A percentile compares a stretch with the other conserved stretches of the same genome.
These are phyloP conservation scores for Ochromonadaceae sp. DNA, from an alignment of 352 stramenopile species.

Conservation along the genomic window DNA sequence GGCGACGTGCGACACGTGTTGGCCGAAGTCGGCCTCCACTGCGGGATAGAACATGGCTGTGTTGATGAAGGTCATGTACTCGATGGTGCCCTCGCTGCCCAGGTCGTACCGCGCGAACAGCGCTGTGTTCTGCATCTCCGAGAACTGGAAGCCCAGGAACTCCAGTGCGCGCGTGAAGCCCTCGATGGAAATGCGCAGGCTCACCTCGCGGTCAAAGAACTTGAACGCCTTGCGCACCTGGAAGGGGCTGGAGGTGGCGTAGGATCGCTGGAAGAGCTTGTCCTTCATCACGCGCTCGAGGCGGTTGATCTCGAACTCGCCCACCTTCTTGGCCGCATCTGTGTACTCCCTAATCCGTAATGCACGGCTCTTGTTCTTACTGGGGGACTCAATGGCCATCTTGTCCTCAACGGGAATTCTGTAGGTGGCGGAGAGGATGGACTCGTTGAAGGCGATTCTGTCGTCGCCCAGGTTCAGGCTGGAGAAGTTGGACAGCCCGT, in stretches of 20 bases:
- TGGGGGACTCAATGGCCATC: not conserved
- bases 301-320: constrained; percentile 1
- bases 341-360: not conserved
- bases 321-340: constrained; percentile 10
- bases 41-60: constrained; percentile 15
- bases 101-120: constrained; percentile 8
- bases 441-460: constrained; percentile 4
- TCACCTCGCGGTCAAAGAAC: constrained; percentile 15
- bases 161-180: constrained; percentile 6
- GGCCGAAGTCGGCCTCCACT: not conserved
- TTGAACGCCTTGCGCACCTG: constrained; percentile 17
- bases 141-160: constrained; percentile 13
- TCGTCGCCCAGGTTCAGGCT: constrained; percentile 4
- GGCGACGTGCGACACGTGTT: not conserved
- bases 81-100: not conserved
- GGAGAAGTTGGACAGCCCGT: constrained; percentile 13
- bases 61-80: constrained; percentile 8
- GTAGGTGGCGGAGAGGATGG: too few species aligned
- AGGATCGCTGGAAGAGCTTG: constrained; percentile 3
- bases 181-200: not conserved
- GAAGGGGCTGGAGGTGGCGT: not conserved
- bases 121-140: constrained; percentile 6
- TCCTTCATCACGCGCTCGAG: constrained; percentile 11
- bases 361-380: not conserved
- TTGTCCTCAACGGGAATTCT: constrained; percentile 14